A percentile compares a stretch with the other conserved stretches of the same genome.
phyloP scores from a whole-genome alignment of 768 basidiomycete genomes.

The Mrakia frigida region DNA sequence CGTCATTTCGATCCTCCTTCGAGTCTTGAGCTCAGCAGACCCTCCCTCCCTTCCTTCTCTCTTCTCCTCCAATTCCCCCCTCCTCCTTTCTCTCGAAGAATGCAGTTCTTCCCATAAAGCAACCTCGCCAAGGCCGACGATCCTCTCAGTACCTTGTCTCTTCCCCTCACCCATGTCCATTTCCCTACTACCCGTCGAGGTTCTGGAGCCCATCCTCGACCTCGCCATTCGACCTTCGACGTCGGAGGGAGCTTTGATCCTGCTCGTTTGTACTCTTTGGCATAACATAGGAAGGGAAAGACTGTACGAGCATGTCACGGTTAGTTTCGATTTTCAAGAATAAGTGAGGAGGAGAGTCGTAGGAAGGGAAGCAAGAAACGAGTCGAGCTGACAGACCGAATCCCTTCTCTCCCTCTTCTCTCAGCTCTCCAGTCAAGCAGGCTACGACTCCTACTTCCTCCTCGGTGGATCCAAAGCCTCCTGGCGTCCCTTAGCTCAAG shows the following conservation, averaged over 20 bases:
- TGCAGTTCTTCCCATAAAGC: too few species aligned
- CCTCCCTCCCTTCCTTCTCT: too few species aligned
- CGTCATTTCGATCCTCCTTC: too few species aligned
- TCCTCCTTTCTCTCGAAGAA: too few species aligned
- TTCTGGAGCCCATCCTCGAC: slow-evolving; percentile 28
- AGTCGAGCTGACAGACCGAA: background rate
- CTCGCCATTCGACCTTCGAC: slow-evolving; percentile 16
- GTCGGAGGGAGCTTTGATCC: slow-evolving; percentile 7
- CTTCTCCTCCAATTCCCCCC: too few species aligned
- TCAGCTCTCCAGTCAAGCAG: slow-evolving; percentile 23
- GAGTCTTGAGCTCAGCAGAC: too few species aligned
- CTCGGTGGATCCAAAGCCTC: slow-evolving; percentile 9
- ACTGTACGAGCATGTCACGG: slow-evolving; percentile 24
- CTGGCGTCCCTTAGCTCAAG: background rate
- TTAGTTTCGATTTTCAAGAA: background rate
- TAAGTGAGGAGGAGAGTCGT: background rate
- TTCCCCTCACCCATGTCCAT: background rate
- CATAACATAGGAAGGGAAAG: slow-evolving; percentile 14
- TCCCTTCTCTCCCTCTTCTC: background rate
- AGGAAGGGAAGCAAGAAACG: background rate
- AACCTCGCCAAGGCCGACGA: too few species aligned
- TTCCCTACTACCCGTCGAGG: slow-evolving; percentile 9
- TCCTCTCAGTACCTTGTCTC: background rate
- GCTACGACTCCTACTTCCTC: slow-evolving; percentile 29
- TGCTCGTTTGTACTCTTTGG: slow-evolving; percentile 24